Conservation (phyloP, 2,329 filamentous ascomycete species). For the Aulographum hederae region DNA sequence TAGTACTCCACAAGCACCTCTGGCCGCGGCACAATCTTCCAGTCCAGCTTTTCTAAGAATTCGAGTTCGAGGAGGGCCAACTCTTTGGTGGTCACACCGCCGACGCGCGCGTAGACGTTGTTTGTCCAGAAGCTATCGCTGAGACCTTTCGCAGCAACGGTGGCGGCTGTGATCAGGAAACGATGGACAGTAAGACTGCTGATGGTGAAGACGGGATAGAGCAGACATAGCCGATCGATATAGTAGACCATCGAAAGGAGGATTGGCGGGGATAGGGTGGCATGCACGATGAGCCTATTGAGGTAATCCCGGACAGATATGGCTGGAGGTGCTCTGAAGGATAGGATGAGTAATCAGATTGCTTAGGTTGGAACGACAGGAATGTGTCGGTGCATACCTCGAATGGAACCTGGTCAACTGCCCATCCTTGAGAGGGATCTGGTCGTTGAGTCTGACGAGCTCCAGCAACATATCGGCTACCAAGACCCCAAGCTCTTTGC, state of each 20-base stretch:
- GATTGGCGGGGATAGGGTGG: conserved; percentile 79
- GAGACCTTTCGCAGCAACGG: conserved; percentile 86
- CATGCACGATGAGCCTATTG: conserved; percentile 79
- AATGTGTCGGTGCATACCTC: conserved; percentile 31
- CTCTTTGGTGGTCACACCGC: conserved; percentile 78
- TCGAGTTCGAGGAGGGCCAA: conserved; percentile 84
- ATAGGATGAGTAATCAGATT: background rate
- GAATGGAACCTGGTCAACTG: conserved; percentile 91
- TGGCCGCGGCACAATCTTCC: conserved; percentile 91
- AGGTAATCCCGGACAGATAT: conserved; percentile 93
- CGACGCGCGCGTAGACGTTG: conserved; percentile 83
- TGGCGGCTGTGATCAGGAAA: conserved; percentile 88
- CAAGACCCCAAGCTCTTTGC: conserved; percentile 74
- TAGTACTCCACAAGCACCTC: conserved; percentile 92
- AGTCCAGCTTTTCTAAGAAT: conserved; percentile 80
- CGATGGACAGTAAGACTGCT: conserved; percentile 93
- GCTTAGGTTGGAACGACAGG: background rate
- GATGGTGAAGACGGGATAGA: conserved; percentile 90
- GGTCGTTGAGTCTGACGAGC: conserved; percentile 83
- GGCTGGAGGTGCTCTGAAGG: conserved; percentile 54
- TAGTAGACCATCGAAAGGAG: conserved; percentile 99
- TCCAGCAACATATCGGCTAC: conserved; percentile 94
- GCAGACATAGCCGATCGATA: conserved; percentile 80
- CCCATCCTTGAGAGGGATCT: conserved; percentile 65
- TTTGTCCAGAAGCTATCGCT: conserved; percentile 99